Evolutionary conservation across 2,329 filamentous ascomycete species (phyloP), one percentile per base, ranked within the genome.

Genomic region (Nothomitra cinnamomea): DNA sequence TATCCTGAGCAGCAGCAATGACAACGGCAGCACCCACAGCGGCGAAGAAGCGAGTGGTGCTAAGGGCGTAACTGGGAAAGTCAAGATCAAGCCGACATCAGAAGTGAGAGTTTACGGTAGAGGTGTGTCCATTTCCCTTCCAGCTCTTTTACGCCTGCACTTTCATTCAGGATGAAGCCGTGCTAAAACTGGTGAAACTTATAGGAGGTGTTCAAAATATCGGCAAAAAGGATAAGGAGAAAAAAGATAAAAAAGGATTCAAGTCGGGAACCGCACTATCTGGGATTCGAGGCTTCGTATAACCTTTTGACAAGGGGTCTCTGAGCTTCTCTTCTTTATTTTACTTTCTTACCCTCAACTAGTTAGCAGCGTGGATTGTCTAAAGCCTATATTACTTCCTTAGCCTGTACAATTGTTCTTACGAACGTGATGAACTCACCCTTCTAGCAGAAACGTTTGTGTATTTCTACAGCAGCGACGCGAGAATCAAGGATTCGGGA

Each of bases 101-200:
- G 72, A 77, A 58, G 65, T 74, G 17, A 65, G 76, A 53, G 66
- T 76, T 21, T 76, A 73, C 60, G 75, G 76, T 50, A 67, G 76
- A 69, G 76, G 76, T 77, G 59, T 67, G 72, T 67, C 38, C 54
- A 47, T 19, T 51, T 53, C n/a, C n/a, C 51, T 35, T 32, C 21
- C 28, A 38, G 2, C 50, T 54, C 1, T 56, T 51, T 45, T 50
- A 21, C 54, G 5, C 43, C 6, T 25, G 42, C 24, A 41, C 53
- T 4, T 21, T 24, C 49, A 17, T 28, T 19, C 19, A 17, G 42
- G 45, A n/a, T 38, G 5, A 21, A 25, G 13, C n/a, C 15, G 15
- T 50, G 10, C 43, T 51, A 42, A 55, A n/a, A 47, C 53, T 51
- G 15, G 12, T 48, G 48, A 1, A 35, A 49, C 58, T 55, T 47